These are phyloP conservation scores for Hydrangea macrophylla DNA, from an alignment of 148 eudicot genomes.

Conservation along the genomic window DNA sequence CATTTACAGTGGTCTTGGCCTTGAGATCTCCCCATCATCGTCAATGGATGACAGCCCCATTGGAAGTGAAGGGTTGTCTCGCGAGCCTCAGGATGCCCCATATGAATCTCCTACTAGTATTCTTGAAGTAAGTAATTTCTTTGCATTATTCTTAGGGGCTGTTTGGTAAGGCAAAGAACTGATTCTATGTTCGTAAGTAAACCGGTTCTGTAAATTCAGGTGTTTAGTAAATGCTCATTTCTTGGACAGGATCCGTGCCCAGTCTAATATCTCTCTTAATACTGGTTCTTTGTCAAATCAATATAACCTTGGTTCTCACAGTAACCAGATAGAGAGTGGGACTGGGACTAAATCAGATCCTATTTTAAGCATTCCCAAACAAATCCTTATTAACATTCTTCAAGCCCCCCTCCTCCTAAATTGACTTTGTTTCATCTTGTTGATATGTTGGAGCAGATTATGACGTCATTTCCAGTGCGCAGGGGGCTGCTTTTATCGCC, in stretches of 20 bases:
- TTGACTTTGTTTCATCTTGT: conserved; percentile 14
- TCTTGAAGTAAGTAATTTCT: conserved; percentile 53
- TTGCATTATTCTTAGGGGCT: conserved; percentile 5
- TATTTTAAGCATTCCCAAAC: too few species aligned
- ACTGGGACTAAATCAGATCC: too few species aligned
- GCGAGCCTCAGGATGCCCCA: conserved; percentile 29
- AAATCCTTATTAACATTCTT: too few species aligned
- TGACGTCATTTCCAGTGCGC: conserved; percentile 63
- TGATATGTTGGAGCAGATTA: conserved; percentile 55
- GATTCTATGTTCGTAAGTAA: too few species aligned
- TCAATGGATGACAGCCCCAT: conserved; percentile 64
- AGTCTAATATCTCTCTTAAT: too few species aligned
- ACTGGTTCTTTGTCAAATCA: too few species aligned
- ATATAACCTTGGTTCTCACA: too few species aligned
- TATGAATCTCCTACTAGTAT: conserved; percentile 73
- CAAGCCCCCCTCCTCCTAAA: not conserved
- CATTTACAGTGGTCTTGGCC: conserved; percentile 92
- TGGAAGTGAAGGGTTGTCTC: conserved; percentile 53
- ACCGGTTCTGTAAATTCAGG: too few species aligned
- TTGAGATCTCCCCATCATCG: conserved; percentile 78
- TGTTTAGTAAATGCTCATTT: too few species aligned
- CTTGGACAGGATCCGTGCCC: too few species aligned
- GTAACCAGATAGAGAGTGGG: too few species aligned
- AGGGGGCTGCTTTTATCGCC: conserved; percentile 68
- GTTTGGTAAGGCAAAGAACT: not conserved